Evolutionary conservation across 208 protist genomes (phyloP), one percentile per base, ranked within the genome.

Genomic region (Trypanosoma vivax): DNA sequence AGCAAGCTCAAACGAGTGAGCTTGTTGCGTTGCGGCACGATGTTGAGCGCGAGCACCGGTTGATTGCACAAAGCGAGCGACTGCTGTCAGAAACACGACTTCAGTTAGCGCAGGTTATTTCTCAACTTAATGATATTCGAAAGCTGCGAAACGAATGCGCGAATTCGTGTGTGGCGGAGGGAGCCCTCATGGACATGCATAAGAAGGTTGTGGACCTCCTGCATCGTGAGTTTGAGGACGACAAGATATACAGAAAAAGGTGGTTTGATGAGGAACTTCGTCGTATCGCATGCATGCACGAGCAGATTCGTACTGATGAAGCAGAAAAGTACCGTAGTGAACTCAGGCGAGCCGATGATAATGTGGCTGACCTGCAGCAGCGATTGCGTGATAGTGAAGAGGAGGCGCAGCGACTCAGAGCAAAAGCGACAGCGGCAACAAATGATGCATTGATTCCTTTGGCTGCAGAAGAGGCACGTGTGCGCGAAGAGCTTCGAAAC

Each of bases 211-310:
- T 87, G 10, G 80, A 73, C 11, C 60, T 64, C 9, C 53, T 89
- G 14, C 78, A 88, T 54, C 64, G 77, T 18, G 55, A 73, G 39
- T 87, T 81, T 75, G 85, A 92, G 16, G 81, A 87, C 14, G 81
- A 89, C 52, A 89, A 82, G 62, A 63, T 54, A 39, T 31, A 70
- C 37, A 55, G 56, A 30, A 75, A 79, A 56, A 66, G 73, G 29
- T 68, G 63, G 48, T 70, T 73, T 53, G 35, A 55, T 7, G 81
- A 80, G 42, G 85, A 92, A 39, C 68, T 67, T 9, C 76, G 86
- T 23, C 74, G 77, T 3, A 41, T 73, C 2, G 30, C 53, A 13
- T 70, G 65, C 40, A 72, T 76, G 23, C 65, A 78, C 41, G 79
- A 85, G 13, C 45, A 70, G 2, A 56, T 62, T 18, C 46, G 82